Percentiles rank a stretch among this genome's conserved stretches.
These are phyloP conservation scores for Bidens hawaiensis DNA, from an alignment of 140 eudicot genomes.

Conservation along the genomic window DNA sequence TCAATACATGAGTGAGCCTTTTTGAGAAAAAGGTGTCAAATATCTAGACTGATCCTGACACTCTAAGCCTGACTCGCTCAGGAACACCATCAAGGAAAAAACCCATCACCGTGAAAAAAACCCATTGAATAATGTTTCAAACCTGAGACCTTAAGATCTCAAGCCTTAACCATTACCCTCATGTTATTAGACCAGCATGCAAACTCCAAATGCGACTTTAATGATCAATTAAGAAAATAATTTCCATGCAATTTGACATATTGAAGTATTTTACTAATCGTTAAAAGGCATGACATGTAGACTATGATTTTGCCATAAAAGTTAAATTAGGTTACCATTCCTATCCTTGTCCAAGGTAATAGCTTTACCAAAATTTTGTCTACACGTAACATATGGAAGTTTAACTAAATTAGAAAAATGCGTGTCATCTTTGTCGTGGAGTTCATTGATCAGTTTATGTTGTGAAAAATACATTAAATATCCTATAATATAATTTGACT, in stretches of 20 bases:
- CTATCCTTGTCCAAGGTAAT: not conserved
- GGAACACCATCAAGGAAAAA: too few relatives aligned
- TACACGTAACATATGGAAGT: not conserved
- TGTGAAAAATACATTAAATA: too few relatives aligned
- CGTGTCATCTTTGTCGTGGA: not conserved
- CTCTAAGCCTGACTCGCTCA: too few relatives aligned
- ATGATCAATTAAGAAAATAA: not conserved
- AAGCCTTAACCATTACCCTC: too few relatives aligned
- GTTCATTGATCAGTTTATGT: not conserved
- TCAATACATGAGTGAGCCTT: too few relatives aligned
- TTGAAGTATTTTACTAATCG: not conserved
- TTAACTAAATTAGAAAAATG: not conserved
- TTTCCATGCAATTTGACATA: not conserved
- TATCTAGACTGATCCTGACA: not conserved
- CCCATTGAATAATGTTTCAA: too few relatives aligned
- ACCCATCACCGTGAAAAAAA: too few relatives aligned
- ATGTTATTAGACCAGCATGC: too few relatives aligned
- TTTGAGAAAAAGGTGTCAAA: not conserved
- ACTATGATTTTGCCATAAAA: not conserved
- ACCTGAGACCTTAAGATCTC: too few relatives aligned
- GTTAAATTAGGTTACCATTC: not conserved
- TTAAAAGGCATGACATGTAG: not conserved
- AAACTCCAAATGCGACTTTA: too few relatives aligned
- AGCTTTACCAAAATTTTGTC: not conserved
- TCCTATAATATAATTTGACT: too few relatives aligned